These are phyloP conservation scores for Lasiosphaeria hispida DNA, from an alignment of 495 filamentous ascomycete species.

Conservation along the genomic window DNA sequence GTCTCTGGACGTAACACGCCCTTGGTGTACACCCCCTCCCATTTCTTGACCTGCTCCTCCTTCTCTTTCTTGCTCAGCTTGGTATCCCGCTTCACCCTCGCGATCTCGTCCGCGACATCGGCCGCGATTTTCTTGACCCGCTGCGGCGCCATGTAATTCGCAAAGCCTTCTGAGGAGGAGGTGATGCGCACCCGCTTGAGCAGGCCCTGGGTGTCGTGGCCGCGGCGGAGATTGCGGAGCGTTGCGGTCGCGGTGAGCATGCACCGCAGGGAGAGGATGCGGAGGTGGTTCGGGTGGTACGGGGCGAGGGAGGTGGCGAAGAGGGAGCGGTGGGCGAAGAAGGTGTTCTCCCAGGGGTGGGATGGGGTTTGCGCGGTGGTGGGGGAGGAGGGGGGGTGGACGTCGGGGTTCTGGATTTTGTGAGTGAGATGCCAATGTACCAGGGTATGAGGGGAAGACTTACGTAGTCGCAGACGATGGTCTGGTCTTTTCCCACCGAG, in stretches of 20 bases:
- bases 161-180: constrained; percentile 1
- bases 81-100: neutral
- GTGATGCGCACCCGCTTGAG: constrained; percentile 14
- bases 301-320: constrained; percentile 3
- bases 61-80: neutral
- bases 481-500: constrained; percentile 4
- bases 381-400: neutral
- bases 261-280: neutral
- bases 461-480: constrained; percentile 17
- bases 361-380: neutral
- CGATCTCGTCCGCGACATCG: neutral
- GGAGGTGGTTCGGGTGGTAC: constrained; percentile 5
- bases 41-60: neutral
- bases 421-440: neutral
- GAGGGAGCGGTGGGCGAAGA: constrained; percentile 7
- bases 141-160: constrained; percentile 19
- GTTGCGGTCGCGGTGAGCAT: constrained; percentile 16
- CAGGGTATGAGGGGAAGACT: neutral
- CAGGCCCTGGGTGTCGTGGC: constrained; percentile 16
- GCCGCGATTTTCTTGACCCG: constrained; percentile 9
- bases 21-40: neutral
- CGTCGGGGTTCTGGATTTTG: neutral
- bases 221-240: constrained; percentile 17
- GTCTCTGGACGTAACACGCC: constrained; percentile 8
- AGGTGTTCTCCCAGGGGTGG: constrained; percentile 5